These are phyloP conservation scores for Meredithiella fracta DNA, from an alignment of 2,329 filamentous ascomycete species.

Conservation along the genomic window DNA sequence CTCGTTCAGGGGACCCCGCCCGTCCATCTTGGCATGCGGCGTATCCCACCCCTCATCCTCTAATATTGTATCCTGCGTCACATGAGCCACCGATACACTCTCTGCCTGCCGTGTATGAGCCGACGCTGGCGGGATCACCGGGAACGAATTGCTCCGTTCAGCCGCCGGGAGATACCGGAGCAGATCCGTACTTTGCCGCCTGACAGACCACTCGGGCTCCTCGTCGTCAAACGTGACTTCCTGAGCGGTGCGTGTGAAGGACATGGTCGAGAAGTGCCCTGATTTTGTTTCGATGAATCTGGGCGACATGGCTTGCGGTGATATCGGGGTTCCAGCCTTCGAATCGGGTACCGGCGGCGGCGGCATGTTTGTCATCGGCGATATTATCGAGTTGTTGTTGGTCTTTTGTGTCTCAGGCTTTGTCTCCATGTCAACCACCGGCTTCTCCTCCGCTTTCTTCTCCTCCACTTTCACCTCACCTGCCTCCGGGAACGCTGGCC, in stretches of 20 bases:
- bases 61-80: neutral
- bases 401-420: too few species aligned
- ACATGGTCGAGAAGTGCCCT: conserved; percentile 44
- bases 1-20: conserved; percentile 1
- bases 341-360: neutral
- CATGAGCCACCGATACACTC: too few species aligned
- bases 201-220: conserved; percentile 43
- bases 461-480: neutral
- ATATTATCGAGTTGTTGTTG: neutral
- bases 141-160: conserved; percentile 48
- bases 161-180: conserved; percentile 43
- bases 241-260: conserved; percentile 47
- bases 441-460: neutral
- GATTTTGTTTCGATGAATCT: conserved; percentile 21
- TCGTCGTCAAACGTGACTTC: conserved; percentile 43
- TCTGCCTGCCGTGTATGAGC: too few species aligned
- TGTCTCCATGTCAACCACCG: neutral
- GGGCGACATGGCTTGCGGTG: conserved; percentile 7
- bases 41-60: conserved; percentile 11
- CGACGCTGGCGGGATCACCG: conserved; percentile 29
- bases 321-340: neutral
- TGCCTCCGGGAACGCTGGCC: conserved; percentile 7
- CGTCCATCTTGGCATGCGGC: conserved; percentile 8
- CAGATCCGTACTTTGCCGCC: conserved; percentile 36
- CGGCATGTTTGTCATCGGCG: neutral